A percentile compares a stretch with the other conserved stretches of the same genome.
Evolutionary conservation across 169 alveolate species (phyloP).

Genomic region (Eimeria necatrix): DNA sequence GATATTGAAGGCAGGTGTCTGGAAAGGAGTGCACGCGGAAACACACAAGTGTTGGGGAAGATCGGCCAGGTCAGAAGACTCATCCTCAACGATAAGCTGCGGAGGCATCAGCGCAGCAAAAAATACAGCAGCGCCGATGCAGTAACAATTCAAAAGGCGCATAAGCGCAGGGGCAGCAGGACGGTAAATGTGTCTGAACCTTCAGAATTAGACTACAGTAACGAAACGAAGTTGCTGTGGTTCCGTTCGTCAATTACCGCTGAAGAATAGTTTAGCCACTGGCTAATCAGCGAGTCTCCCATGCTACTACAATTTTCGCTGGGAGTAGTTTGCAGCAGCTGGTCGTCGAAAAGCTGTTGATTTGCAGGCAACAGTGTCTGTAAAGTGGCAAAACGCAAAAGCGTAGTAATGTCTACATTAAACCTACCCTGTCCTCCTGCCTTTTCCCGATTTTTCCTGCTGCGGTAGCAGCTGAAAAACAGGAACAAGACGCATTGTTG

Average conservation of each 20-base stretch:
- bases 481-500: background rate
- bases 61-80: background rate
- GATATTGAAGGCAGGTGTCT: background rate
- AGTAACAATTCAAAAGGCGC: background rate
- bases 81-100: conserved; percentile 33
- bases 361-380: too few species aligned
- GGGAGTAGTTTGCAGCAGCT: too few species aligned
- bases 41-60: background rate
- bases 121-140: background rate
- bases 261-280: conserved; percentile 43
- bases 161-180: background rate
- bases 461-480: background rate
- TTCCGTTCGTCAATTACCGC: background rate
- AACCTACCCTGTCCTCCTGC: too few species aligned
- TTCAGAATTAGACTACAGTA: background rate
- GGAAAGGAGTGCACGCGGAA: background rate
- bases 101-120: background rate
- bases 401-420: too few species aligned
- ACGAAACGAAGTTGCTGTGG: background rate
- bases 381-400: too few species aligned
- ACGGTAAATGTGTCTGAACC: background rate
- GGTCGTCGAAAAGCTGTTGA: too few species aligned
- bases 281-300: conserved; percentile 27
- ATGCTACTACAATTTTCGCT: background rate
- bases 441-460: background rate